Evolutionary conservation across 306 rosid species (phyloP), one percentile per base, ranked within the genome.

Genomic region (Hippophae tibetana): DNA sequence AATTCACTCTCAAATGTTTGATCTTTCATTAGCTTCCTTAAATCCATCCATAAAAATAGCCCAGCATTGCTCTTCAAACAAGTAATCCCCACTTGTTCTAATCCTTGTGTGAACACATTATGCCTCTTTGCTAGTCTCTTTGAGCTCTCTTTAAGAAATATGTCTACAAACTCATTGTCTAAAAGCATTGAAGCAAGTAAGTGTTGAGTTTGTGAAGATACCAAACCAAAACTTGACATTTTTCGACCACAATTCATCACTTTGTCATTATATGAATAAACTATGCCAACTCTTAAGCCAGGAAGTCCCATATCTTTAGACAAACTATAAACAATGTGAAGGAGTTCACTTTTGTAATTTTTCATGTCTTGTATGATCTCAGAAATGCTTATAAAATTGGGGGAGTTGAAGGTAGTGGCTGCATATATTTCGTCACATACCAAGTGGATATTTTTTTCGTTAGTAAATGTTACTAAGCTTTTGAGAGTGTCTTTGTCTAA

Each of bases 271-370:
- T 69, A 87, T 3, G 98, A 92, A 72, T 92, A 92, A 49, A 92
- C 82, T 11, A 92, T 82, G 10, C 98, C 98, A 13, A 92, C 95
- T 43, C 98, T 54, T 3, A 92, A 71, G 1, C 98, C 98, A 1
- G 98, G 98, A 13, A 87, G 74, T 5, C 98, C 98, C 95, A 92
- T 78, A 72, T 85, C 98, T 64, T 92, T 87, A 7, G 98, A 92
- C 69, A 92, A 68, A 41, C 96, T 87, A 41, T 79, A 87, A 48
- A 87, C 72, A 0, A 85, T 56, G 73, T 92, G 98, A 49, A 92
- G 73, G 42, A 92, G 84, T 10, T 92, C 84, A 3, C 40, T 60
- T 27, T 85, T 84, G 72, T 69, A 65, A 9, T 50, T 13, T 7
- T 78, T 78, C 73, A 80, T 64, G 8, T 81, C 83, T 61, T 79